Percentiles rank a stretch among this genome's conserved stretches.
Conservation (phyloP, 257 asterid species). For the Solanum dulcamara region DNA sequence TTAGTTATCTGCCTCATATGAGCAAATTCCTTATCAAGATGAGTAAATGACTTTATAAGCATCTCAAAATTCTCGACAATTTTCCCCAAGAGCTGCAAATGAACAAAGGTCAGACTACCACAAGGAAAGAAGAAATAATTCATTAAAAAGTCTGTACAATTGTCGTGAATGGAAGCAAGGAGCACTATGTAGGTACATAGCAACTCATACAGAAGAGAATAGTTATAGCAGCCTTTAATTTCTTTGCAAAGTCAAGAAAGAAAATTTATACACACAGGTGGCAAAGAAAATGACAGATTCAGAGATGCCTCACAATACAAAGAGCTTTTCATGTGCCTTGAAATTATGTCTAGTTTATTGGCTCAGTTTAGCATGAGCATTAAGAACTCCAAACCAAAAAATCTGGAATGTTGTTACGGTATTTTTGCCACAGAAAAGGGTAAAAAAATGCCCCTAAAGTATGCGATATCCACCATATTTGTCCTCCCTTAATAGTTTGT, state of each 20-base stretch:
- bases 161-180: background rate
- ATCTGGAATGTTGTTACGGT: background rate
- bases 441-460: background rate
- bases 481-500: background rate
- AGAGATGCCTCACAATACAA: background rate
- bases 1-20: slow-evolving; percentile 67
- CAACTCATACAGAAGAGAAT: background rate
- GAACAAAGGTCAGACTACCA: slow-evolving; percentile 1
- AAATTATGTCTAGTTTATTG: background rate
- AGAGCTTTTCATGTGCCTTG: background rate
- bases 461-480: background rate
- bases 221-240: background rate
- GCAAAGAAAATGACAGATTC: background rate
- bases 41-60: slow-evolving; percentile 76
- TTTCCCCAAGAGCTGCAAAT: slow-evolving; percentile 75
- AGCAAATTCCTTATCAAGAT: slow-evolving; percentile 73
- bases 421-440: background rate
- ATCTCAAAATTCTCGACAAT: slow-evolving; percentile 73
- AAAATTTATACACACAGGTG: background rate
- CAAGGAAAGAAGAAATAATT: background rate
- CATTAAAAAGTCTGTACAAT: background rate
- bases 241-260: background rate
- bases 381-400: background rate
- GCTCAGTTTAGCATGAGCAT: background rate
- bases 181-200: background rate